Evolutionary conservation across 1,139 yeast genomes (phyloP).

Genomic region (Geotrichum citri-aurantii): DNA sequence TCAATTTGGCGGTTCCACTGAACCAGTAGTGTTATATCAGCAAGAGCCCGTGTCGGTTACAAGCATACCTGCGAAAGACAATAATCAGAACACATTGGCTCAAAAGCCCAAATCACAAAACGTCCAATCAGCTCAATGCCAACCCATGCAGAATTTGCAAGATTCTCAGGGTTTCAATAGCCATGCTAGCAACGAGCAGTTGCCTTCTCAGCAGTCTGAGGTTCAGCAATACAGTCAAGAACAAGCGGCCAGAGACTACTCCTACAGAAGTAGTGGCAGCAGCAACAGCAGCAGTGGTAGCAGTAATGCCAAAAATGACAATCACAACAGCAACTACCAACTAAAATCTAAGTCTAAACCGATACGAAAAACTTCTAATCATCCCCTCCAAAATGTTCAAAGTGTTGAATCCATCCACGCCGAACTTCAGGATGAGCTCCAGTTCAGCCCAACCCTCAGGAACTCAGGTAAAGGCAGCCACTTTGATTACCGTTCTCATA

Average conservation of each 20-base stretch:
- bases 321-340: not conserved
- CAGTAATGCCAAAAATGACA: not conserved
- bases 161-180: not conserved
- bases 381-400: conserved; percentile 5
- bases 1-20: not conserved
- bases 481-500: not conserved
- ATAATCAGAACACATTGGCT: not conserved
- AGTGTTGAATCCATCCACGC: not conserved
- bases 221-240: not conserved
- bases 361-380: not conserved
- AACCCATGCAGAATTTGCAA: not conserved
- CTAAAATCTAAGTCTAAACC: not conserved
- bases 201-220: not conserved
- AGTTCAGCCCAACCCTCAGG: not conserved
- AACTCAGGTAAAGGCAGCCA: not conserved
- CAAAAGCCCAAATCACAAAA: not conserved
- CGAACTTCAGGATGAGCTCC: not conserved
- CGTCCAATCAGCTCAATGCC: not conserved
- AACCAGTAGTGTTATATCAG: not conserved
- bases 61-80: not conserved
- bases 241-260: not conserved
- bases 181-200: not conserved
- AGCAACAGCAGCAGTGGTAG: not conserved
- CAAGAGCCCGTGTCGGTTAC: not conserved
- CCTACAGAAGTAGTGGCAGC: not conserved